These are phyloP conservation scores for Fusarium compactum DNA, from an alignment of 2,329 filamentous ascomycete species.

Conservation along the genomic window DNA sequence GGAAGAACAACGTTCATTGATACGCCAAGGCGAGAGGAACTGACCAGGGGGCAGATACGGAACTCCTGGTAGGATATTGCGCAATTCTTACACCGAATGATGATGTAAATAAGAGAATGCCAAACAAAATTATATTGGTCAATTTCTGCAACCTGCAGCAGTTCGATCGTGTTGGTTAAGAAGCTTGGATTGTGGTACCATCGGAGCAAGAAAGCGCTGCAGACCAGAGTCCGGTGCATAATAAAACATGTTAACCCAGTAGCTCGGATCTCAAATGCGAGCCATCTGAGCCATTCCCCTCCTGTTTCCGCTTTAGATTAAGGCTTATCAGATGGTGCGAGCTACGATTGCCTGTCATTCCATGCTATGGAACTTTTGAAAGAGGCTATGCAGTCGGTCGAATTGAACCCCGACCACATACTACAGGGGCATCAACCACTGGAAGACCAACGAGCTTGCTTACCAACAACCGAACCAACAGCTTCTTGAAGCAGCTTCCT, in stretches of 20 bases:
- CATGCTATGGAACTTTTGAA: neutral
- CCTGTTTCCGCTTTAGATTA: neutral
- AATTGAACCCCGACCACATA: neutral
- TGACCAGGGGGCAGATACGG: neutral
- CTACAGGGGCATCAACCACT: neutral
- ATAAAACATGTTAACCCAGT: neutral
- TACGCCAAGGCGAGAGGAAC: neutral
- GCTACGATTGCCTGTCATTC: neutral
- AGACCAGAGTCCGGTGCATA: neutral
- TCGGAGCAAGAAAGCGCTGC: neutral
- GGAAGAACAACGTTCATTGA: neutral
- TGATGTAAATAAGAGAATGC: neutral
- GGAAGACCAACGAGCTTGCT: neutral
- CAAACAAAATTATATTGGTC: neutral
- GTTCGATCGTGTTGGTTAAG: neutral
- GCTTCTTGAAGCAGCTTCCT: neutral
- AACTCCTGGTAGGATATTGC: neutral
- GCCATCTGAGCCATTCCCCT: neutral
- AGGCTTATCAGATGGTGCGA: neutral
- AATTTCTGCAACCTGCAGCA: neutral
- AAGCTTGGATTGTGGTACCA: neutral
- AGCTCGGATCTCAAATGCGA: neutral
- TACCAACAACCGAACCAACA: neutral
- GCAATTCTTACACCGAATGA: neutral
- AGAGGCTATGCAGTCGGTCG: neutral